Percentiles rank a stretch among this genome's conserved stretches.
These are phyloP conservation scores for Fragaria iinumae DNA, from an alignment of 306 rosid genomes.

Conservation along the genomic window DNA sequence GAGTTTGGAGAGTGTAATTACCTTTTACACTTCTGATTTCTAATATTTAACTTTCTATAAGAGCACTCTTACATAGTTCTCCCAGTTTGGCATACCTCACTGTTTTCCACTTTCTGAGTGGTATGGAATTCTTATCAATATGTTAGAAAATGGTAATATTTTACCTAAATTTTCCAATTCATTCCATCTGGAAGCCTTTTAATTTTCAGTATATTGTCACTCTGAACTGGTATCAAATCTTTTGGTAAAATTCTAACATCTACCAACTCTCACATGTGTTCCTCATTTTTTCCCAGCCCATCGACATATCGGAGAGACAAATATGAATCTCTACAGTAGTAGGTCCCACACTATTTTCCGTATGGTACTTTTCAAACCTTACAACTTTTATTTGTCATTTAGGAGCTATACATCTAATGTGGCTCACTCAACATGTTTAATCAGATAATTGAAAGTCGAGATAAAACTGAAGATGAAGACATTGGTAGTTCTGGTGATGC, in stretches of 20 bases:
- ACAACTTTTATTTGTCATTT: slow-evolving; percentile 7
- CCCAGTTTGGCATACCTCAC: slow-evolving; percentile 10
- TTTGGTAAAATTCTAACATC: neutral
- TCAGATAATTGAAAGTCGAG: slow-evolving; percentile 92
- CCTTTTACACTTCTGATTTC: neutral
- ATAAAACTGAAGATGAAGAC: slow-evolving; percentile 67
- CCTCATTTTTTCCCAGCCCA: slow-evolving; percentile 57
- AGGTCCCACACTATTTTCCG: slow-evolving; percentile 98
- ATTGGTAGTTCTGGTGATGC: slow-evolving; percentile 66
- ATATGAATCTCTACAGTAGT: slow-evolving; percentile 90
- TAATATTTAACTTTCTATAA: neutral
- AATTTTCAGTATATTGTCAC: neutral
- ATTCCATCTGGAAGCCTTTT: slow-evolving; percentile 12
- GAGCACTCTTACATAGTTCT: neutral
- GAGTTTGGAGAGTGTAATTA: slow-evolving; percentile 83
- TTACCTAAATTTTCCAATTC: neutral
- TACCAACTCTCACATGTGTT: slow-evolving; percentile 7
- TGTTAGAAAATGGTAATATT: neutral
- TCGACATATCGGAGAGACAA: slow-evolving; percentile 98
- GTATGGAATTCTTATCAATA: neutral
- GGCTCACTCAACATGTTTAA: slow-evolving; percentile 1
- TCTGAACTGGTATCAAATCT: neutral
- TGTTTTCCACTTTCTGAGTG: slow-evolving; percentile 10
- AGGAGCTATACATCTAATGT: slow-evolving; percentile 15
- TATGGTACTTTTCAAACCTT: slow-evolving; percentile 54